These are phyloP conservation scores for Ceratopteris richardii DNA, from an alignment of 75 land plant genomes.

Conservation along the genomic window DNA sequence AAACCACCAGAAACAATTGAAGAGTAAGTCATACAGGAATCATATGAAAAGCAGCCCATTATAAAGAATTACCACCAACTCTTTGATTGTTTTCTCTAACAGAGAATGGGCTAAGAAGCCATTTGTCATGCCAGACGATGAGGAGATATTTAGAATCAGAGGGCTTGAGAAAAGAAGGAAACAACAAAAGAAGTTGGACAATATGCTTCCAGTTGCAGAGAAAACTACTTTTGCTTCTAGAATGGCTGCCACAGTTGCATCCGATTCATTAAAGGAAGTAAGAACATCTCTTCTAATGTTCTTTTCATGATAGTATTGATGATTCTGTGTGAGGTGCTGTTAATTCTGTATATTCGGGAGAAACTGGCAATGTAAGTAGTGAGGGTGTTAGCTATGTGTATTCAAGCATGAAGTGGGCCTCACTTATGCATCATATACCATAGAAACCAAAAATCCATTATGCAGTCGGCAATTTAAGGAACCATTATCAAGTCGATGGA, in stretches of 20 bases:
- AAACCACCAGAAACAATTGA: conserved; percentile 4
- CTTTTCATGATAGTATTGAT: neutral
- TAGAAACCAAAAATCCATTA: no score
- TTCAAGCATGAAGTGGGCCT: no score
- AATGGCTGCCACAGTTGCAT: conserved; percentile 12
- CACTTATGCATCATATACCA: no score
- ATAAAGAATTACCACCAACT: no score
- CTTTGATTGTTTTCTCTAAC: neutral
- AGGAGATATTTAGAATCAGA: conserved; percentile 20
- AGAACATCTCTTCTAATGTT: no score
- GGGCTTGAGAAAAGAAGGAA: conserved; percentile 18
- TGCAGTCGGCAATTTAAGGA: no score
- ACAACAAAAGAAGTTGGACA: conserved; percentile 14
- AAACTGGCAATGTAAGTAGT: no score
- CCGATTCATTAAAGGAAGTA: conserved; percentile 20
- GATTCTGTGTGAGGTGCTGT: neutral
- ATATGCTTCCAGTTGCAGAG: conserved; percentile 13
- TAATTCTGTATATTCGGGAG: no score
- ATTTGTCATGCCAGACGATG: conserved; percentile 31
- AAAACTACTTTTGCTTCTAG: conserved; percentile 29
- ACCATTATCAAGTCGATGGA: no score
- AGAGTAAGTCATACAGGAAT: neutral
- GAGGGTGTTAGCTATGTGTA: no score
- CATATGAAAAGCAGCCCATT: no score
- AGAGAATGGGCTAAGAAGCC: conserved; percentile 27